A percentile compares a stretch with the other conserved stretches of the same genome.
These are phyloP conservation scores for Colletotrichum trifolii DNA, from an alignment of 2,329 filamentous ascomycete genomes.

Conservation along the genomic window DNA sequence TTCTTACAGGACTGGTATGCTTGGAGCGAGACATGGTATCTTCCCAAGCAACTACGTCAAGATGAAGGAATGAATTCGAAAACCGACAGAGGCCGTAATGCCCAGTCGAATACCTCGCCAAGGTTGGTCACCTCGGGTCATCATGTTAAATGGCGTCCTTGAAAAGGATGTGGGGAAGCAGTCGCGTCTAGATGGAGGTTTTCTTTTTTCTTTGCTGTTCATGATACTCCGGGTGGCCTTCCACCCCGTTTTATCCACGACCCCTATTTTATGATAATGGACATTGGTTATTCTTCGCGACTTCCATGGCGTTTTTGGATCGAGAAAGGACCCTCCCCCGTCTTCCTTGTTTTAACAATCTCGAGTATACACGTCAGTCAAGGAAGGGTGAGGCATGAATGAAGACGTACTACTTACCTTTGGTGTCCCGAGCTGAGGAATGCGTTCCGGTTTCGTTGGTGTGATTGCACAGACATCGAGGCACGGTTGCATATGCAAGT, in stretches of 20 bases:
- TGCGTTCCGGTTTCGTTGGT: neutral
- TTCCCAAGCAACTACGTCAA: constrained; percentile 88
- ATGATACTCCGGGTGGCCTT: constrained; percentile 32
- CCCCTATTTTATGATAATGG: constrained; percentile 25
- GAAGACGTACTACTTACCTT: neutral
- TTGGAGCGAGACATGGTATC: constrained; percentile 87
- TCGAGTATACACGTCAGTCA: constrained; percentile 23
- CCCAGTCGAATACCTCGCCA: constrained; percentile 19
- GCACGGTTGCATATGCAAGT: constrained; percentile 15
- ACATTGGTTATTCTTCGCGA: constrained; percentile 3
- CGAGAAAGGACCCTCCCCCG: constrained; percentile 1
- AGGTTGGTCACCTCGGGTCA: constrained; percentile 6
- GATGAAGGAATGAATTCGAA: constrained; percentile 60
- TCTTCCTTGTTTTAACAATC: constrained; percentile 5
- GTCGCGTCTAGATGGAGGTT: neutral
- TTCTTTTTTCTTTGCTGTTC: constrained; percentile 16
- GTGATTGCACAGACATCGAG: constrained; percentile 5
- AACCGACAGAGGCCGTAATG: constrained; percentile 6
- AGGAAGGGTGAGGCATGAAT: constrained; percentile 1
- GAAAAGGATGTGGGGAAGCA: neutral
- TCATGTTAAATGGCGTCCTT: constrained; percentile 8
- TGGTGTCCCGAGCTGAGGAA: neutral
- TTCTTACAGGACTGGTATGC: constrained; percentile 79
- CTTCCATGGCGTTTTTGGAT: constrained; percentile 25
- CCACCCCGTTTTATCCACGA: constrained; percentile 26